Evolutionary conservation across 192 early-diverging fungal genomes (phyloP), one percentile per base, ranked within the genome.

Genomic region (Diversispora eburnea): DNA sequence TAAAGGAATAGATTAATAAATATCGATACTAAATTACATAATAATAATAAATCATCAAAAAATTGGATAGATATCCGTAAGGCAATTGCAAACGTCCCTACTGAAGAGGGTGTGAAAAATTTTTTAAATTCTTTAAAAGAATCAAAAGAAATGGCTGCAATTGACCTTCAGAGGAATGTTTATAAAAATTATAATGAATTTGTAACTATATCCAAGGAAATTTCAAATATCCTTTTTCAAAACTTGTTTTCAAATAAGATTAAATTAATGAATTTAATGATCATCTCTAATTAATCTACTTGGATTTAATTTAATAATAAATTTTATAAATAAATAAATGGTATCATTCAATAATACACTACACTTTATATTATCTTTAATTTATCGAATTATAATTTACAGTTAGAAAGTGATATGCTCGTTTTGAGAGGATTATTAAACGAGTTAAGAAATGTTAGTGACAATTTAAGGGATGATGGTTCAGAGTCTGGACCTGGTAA

Each of bases 181-280:
- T 92, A 89, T 79, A 83, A 83, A 61, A 95, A 95, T 77, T 95
- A 95, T 75, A 86, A 79, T 54, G 91, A 94, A 71, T 95, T 95
- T 77, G 91, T 95, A 15, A 84, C 84, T 45, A 95, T 95, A 58
- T 92, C 91, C 45, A 93, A 95, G 63, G 93, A 95, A 67, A 93
- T 95, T 49, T 84, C 83, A 48, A 86, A 86, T 77, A 70, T 77
- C 67, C 66, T 70, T 70, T 33, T 33, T 33, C 25, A 33, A 33
- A 33, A 33, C 25, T 33, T 33, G 25, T 33, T 33, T 33, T 2
- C 25, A 33, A 33, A 33, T 33, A 33, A 33, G 25, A 33, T 33
- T 33, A 33, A 33, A 33, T 33, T 2, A 33, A 33, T 33, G 25
- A 33, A 33, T 33, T 33, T 33, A 33, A 33, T 33, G 25, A 33